phyloP scores from a whole-genome alignment of 2,329 filamentous ascomycete genomes.

The Sporothrix luriei region DNA sequence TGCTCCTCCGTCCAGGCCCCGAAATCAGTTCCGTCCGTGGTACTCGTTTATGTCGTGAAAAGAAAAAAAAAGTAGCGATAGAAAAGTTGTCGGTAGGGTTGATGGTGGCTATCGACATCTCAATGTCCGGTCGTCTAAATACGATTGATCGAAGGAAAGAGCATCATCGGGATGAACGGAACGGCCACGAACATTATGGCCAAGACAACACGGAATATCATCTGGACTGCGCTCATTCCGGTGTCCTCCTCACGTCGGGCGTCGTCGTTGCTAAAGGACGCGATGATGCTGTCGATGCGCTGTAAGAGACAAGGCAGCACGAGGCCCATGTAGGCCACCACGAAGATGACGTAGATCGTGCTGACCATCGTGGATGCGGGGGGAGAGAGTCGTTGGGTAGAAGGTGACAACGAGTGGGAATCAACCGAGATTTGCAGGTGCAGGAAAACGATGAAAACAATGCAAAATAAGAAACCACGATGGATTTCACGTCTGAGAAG shows the following conservation, averaged over 20 bases:
- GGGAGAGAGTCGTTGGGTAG: neutral
- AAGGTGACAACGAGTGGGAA: neutral
- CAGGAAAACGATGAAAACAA: neutral
- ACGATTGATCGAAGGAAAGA: neutral
- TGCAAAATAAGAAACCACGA: neutral
- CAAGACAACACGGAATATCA: neutral
- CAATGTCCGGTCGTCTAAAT: neutral
- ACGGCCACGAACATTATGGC: neutral
- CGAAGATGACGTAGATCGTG: neutral
- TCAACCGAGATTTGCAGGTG: too few species aligned
- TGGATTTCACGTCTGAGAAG: too few species aligned
- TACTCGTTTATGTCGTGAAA: neutral
- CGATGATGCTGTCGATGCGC: neutral
- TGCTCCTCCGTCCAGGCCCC: too few species aligned
- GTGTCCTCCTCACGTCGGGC: neutral
- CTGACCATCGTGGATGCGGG: neutral
- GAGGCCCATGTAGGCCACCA: neutral
- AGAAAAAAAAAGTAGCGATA: neutral
- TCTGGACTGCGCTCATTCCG: neutral
- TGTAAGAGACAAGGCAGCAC: neutral
- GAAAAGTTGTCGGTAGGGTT: neutral
- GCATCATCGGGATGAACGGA: neutral
- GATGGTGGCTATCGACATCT: neutral
- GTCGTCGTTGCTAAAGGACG: neutral
- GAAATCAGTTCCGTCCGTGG: neutral